Conservation (phyloP, 306 rosid genomes). For the Echinosophora koreensis region DNA sequence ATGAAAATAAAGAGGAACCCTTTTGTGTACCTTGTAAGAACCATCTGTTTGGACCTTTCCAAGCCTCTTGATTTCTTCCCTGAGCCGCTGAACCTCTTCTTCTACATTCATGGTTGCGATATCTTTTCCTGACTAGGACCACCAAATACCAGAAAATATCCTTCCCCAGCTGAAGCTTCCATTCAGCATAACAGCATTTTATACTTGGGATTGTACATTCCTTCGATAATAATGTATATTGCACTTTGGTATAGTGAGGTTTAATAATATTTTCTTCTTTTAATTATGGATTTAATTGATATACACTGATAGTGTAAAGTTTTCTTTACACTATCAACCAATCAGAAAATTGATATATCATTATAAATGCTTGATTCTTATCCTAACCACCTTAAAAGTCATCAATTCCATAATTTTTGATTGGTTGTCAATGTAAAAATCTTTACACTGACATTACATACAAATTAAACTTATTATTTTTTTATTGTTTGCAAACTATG, state of each 20-base stretch:
- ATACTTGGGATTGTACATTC: conserved; percentile 10
- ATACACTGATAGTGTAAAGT: too few species aligned
- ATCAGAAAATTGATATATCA: too few species aligned
- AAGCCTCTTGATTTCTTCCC: conserved; percentile 83
- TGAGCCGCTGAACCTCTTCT: conserved; percentile 84
- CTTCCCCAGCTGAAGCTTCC: not conserved
- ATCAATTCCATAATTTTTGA: too few species aligned
- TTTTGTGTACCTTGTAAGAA: conserved; percentile 75
- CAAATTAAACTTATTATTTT: too few species aligned
- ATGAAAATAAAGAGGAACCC: not conserved
- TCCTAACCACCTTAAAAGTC: too few species aligned
- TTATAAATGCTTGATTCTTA: too few species aligned
- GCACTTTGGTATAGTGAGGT: not conserved
- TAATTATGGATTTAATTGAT: too few species aligned
- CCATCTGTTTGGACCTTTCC: conserved; percentile 81
- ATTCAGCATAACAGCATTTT: conserved; percentile 11
- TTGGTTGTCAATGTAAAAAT: too few species aligned
- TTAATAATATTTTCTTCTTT: not conserved
- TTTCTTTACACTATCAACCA: too few species aligned
- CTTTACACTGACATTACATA: too few species aligned
- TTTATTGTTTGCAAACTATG: too few species aligned
- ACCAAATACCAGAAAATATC: conserved; percentile 21
- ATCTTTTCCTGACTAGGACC: conserved; percentile 31
- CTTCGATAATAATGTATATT: not conserved
- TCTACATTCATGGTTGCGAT: conserved; percentile 84